A percentile compares a stretch with the other conserved stretches of the same genome.
Evolutionary conservation across 495 filamentous ascomycete genomes (phyloP).

Genomic region (Aspergillus sparsus): DNA sequence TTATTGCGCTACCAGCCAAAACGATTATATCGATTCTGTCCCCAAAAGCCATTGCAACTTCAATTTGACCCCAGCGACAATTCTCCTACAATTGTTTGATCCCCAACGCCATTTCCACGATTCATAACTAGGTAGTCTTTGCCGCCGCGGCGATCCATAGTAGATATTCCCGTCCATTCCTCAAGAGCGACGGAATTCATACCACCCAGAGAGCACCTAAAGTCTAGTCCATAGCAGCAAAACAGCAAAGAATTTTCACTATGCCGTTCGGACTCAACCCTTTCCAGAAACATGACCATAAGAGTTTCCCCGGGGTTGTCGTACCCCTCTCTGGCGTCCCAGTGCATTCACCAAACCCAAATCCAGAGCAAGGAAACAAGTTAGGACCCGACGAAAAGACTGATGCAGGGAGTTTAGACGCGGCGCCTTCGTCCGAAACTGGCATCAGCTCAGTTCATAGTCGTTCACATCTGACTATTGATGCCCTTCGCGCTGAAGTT

Average conservation of each 20-base stretch:
- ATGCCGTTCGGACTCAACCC: constrained; percentile 48
- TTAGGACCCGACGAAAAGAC: constrained; percentile 27
- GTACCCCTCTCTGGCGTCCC: constrained; percentile 51
- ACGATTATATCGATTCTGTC: too few species aligned
- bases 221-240: constrained; percentile 17
- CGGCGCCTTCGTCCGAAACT: constrained; percentile 35
- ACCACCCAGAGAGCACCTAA: neutral
- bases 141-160: constrained; percentile 12
- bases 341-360: constrained; percentile 30
- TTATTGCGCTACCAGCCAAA: too few species aligned
- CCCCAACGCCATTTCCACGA: neutral
- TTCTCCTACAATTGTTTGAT: neutral
- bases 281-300: constrained; percentile 51
- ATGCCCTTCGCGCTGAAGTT: constrained; percentile 51
- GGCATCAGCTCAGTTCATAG: constrained; percentile 31
- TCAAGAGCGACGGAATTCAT: neutral
- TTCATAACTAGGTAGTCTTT: neutral
- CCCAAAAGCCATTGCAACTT: too few species aligned
- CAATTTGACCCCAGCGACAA: too few species aligned
- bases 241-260: constrained; percentile 30
- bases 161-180: constrained; percentile 2
- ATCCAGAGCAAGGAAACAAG: constrained; percentile 31
- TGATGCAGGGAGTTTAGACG: constrained; percentile 34
- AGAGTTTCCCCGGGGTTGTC: constrained; percentile 52
- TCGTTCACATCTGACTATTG: constrained; percentile 41